Percentiles rank a stretch among this genome's conserved stretches.
phyloP scores from a whole-genome alignment of 768 basidiomycete species.

The Coprinopsis sp. region DNA sequence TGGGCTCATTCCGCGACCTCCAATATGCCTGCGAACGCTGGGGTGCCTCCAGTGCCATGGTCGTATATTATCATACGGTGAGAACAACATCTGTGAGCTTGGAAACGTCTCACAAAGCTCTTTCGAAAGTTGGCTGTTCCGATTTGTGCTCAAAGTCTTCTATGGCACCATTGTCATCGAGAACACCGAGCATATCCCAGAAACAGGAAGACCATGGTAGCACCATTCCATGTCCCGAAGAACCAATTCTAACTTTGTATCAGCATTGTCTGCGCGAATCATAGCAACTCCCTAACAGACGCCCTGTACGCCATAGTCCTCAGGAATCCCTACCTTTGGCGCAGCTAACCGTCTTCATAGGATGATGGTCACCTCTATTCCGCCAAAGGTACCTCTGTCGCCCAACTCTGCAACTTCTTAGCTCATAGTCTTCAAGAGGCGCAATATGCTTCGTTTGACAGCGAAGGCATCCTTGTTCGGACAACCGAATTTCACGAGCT shows the following conservation, averaged over 20 bases:
- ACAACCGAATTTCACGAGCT: conserved; percentile 76
- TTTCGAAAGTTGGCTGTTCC: conserved; percentile 56
- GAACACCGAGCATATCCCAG: conserved; percentile 65
- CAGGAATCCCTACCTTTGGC: neutral
- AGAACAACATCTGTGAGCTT: conserved; percentile 4
- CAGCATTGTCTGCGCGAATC: conserved; percentile 83
- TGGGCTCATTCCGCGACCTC: too few species aligned
- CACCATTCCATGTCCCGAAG: conserved; percentile 9
- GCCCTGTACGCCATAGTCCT: conserved; percentile 55
- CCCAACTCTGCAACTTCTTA: neutral
- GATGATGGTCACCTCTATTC: conserved; percentile 70
- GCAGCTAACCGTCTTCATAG: conserved; percentile 29
- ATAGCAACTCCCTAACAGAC: conserved; percentile 83
- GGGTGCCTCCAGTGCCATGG: conserved; percentile 35
- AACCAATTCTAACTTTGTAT: conserved; percentile 5
- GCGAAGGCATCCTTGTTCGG: conserved; percentile 89
- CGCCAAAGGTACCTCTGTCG: conserved; percentile 46
- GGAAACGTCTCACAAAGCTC: neutral
- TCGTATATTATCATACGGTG: conserved; percentile 65
- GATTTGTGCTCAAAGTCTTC: conserved; percentile 85
- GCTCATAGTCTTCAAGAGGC: conserved; percentile 41
- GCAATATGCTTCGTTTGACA: conserved; percentile 78
- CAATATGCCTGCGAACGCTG: conserved; percentile 16
- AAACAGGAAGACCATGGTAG: conserved; percentile 72
- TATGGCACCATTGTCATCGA: conserved; percentile 88